These are phyloP conservation scores for Mycena olivaceomarginata DNA, from an alignment of 768 basidiomycete genomes.

Conservation along the genomic window DNA sequence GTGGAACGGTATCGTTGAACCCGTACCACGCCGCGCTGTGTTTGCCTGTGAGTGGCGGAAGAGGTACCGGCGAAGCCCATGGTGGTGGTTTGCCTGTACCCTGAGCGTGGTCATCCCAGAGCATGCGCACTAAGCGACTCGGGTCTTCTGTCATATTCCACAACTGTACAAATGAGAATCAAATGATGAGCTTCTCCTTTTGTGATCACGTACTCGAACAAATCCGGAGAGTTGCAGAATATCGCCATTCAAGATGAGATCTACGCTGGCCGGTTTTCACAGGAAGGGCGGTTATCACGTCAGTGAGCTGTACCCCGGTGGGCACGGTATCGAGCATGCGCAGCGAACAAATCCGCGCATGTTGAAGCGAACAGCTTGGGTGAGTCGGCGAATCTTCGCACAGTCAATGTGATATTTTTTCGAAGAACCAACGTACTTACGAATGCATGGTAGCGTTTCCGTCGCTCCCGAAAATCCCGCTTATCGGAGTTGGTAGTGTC, in stretches of 20 bases:
- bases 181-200: neutral
- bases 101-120: neutral
- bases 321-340: constrained; percentile 40
- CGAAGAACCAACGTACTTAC: neutral
- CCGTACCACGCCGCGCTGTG: neutral
- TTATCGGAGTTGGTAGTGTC: constrained; percentile 38
- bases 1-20: neutral
- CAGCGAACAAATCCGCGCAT: constrained; percentile 29
- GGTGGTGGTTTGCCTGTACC: neutral
- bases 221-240: neutral
- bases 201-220: neutral
- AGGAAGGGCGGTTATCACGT: constrained; percentile 25
- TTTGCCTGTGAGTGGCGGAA: neutral
- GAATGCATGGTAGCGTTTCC: constrained; percentile 32
- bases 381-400: constrained; percentile 22
- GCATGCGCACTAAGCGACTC: neutral
- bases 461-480: constrained; percentile 33
- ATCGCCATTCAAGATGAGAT: neutral
- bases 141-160: neutral
- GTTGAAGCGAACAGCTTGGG: constrained; percentile 17
- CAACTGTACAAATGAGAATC: neutral
- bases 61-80: neutral
- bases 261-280: constrained; percentile 18
- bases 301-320: constrained; percentile 23
- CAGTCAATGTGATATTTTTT: neutral